Evolutionary conservation across 2,329 filamentous ascomycete species (phyloP), one percentile per base, ranked within the genome.

Genomic region (Sarocladium oryzae): DNA sequence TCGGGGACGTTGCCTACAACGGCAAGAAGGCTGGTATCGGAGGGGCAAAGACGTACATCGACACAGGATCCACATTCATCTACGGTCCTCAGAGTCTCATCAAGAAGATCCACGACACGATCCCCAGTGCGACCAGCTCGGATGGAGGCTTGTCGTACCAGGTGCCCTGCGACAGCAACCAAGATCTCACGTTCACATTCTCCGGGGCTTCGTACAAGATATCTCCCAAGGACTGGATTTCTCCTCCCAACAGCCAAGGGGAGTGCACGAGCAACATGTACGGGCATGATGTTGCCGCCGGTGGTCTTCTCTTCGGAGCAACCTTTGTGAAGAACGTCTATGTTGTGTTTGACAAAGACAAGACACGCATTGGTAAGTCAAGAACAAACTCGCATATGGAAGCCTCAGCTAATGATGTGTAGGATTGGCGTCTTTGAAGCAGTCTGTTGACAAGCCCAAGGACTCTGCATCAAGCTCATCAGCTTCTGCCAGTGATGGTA

Each of bases 281-380:
- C 50, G 87, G 86, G 2, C 76, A 82, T 23, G 78, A 85, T 62
- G 81, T 88, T 13, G 83, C 89, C 43, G 69, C 74, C 1, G 74
- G 72, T 58, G 59, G 82, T 24, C 95, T 89, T 89, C 74, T 96
- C n/a, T 68, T 95, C 1, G 90, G 90, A 2, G 89, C 90, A 57
- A 81, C 86, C 1, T 95, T 95, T 60, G 69, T 96, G 55, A 95
- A 95, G 71, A 95, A 95, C 58, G 89, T 95, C 15, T 95, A 95
- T 63, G 75, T 82, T 1, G 84, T 93, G 21, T 95, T 95, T 63
- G 90, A 96, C 64, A 81, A 80, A 50, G 89, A 92, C 55, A 62
- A 82, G 56, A 68, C 66, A 38, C 78, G 77, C 49, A 80, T 90
- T 56, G 86, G 85, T 79, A 64, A 63, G 73, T 64, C 45, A 13